phyloP scores from a whole-genome alignment of 2,329 filamentous ascomycete species.

The Aspergillus ochraceus region DNA sequence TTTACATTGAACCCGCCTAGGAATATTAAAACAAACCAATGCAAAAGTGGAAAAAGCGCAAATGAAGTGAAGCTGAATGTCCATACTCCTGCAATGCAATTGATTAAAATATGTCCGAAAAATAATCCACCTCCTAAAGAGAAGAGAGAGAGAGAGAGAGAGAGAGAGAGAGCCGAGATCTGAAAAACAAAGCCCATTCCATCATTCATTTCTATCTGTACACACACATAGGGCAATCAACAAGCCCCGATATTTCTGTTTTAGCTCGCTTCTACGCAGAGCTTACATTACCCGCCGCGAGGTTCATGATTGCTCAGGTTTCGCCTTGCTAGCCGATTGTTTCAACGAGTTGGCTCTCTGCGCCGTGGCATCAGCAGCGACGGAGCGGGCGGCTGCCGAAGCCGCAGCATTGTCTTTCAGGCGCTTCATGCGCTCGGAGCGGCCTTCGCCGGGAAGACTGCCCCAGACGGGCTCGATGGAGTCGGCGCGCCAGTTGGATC shows the following conservation, averaged over 20 bases:
- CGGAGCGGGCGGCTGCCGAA: conserved; percentile 15
- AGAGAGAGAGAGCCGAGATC: no score
- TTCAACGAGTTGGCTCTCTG: background rate
- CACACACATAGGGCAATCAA: background rate
- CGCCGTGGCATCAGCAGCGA: conserved; percentile 13
- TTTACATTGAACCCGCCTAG: no score
- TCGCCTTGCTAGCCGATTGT: background rate
- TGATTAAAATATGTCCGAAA: background rate
- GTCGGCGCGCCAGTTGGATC: conserved; percentile 45
- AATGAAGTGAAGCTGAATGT: background rate
- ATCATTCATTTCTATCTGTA: background rate
- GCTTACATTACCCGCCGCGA: background rate
- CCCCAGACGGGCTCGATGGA: conserved; percentile 44
- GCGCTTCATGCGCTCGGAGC: conserved; percentile 38
- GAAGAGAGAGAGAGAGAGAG: no score
- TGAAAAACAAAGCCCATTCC: background rate
- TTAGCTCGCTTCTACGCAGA: background rate
- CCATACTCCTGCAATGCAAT: background rate
- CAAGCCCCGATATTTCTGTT: no score
- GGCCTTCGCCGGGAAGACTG: conserved; percentile 40
- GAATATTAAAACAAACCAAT: no score
- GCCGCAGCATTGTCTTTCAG: conserved; percentile 33
- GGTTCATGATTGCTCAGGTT: background rate
- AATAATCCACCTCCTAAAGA: no score
- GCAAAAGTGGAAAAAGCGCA: no score